phyloP scores from a whole-genome alignment of 192 early-diverging fungal species.

The Obelidium mucronatum region DNA sequence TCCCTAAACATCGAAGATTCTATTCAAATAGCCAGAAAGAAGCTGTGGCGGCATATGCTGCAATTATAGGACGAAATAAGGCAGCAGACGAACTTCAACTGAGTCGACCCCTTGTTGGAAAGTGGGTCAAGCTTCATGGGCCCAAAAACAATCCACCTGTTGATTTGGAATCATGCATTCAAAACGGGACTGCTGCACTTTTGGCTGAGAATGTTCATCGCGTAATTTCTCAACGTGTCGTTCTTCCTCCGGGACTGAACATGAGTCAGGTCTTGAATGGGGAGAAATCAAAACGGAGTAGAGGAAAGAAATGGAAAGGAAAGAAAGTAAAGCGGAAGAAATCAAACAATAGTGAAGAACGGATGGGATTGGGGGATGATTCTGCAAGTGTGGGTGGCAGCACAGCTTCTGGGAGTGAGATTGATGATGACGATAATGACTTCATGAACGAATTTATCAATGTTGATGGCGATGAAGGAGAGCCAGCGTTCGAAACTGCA shows the following conservation, averaged over 20 bases:
- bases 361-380: neutral
- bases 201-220: neutral
- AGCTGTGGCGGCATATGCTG: conserved; percentile 23
- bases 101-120: conserved; percentile 22
- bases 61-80: conserved; percentile 14
- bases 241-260: neutral
- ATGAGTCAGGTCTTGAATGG: neutral
- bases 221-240: neutral
- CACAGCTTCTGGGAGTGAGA: neutral
- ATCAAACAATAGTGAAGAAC: neutral
- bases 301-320: neutral
- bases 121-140: neutral
- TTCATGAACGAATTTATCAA: neutral
- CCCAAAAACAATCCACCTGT: neutral
- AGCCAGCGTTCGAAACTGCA: neutral
- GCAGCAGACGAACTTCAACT: conserved; percentile 27
- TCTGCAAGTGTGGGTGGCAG: neutral
- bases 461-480: neutral
- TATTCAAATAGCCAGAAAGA: conserved; percentile 16
- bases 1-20: conserved; percentile 1
- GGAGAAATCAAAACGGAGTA: neutral
- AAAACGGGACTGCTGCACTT: neutral
- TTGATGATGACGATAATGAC: neutral
- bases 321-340: neutral
- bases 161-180: neutral